phyloP scores from a whole-genome alignment of 805 yeast genomes.

The Ogataea angusta region DNA sequence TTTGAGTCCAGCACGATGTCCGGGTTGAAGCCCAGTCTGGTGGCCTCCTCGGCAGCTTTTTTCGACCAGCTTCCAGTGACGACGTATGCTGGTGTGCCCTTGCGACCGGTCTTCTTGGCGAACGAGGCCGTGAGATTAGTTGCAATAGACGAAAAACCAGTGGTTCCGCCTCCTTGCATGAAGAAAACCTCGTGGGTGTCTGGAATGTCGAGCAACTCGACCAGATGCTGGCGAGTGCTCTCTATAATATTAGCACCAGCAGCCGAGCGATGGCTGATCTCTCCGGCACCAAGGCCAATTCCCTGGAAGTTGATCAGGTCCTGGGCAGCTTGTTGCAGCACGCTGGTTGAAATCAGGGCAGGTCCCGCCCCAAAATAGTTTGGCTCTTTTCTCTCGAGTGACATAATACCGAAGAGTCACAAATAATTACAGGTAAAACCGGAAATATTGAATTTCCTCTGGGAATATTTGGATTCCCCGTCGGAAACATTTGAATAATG shows the following conservation, averaged over 20 bases:
- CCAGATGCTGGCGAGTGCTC: slow-evolving; percentile 66
- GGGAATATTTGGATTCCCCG: background rate
- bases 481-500: too few species aligned
- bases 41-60: slow-evolving; percentile 84
- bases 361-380: slow-evolving; percentile 99
- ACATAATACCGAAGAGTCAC: slow-evolving; percentile 18
- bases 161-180: slow-evolving; percentile 97
- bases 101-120: slow-evolving; percentile 61
- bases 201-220: slow-evolving; percentile 68
- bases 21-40: slow-evolving; percentile 73
- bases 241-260: slow-evolving; percentile 78
- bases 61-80: slow-evolving; percentile 94
- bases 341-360: slow-evolving; percentile 81
- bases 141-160: slow-evolving; percentile 86
- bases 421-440: background rate
- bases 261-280: slow-evolving; percentile 90
- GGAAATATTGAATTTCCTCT: too few species aligned
- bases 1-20: slow-evolving; percentile 68
- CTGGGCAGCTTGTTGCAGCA: slow-evolving; percentile 80
- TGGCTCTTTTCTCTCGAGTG: slow-evolving; percentile 65
- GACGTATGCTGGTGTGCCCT: slow-evolving; percentile 80
- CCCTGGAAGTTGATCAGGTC: slow-evolving; percentile 73
- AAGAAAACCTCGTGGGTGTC: slow-evolving; percentile 93
- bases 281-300: slow-evolving; percentile 86
- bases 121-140: slow-evolving; percentile 76